Evolutionary conservation across 2,329 filamentous ascomycete species (phyloP), one percentile per base, ranked within the genome.

Genomic region (Sporothrix inflata): DNA sequence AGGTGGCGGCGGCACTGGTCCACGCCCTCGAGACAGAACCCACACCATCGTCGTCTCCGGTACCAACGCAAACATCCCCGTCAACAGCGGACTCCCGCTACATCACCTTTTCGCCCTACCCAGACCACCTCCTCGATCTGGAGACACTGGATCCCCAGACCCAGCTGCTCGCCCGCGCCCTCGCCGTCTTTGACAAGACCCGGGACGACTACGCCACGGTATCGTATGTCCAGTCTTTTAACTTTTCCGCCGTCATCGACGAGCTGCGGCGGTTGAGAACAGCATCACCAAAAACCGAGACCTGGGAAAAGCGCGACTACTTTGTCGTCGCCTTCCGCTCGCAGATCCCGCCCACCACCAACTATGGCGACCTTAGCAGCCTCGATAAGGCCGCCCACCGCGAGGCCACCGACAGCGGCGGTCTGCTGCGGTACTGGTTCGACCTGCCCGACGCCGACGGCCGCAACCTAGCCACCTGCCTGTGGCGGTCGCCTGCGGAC

Each of bases 401-500:
- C 30, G 94, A 97, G 80, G 94, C 94, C 14, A 91, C 90, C 21
- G 86, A 86, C 51, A 92, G 90, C 77, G 94, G 94, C 6, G 94
- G 94, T 0, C 87, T 98, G 78, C 82, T 97, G 78, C 97, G 89
- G 81, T 97, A 98, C 81, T 97, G 94, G 94, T 97, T 97, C 80
- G 93, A 94, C 1, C 85, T 83, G 45, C 90, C 91, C 24, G 89
- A 97, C 82, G 83, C 80, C 57, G 85, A 91, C 69, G 86, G 91
- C 74, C 85, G 89, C 78, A 97, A 97, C 82, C 81, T 98, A 77
- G 94, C 94, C 57, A 97, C 94, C 66, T 94, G 89, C 80, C 79
- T 92, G 73, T 92, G 90, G 89, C 84, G 88, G 75, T 86, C 85
- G 42, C 83, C 85, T 57, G 83, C 87, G 53, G 88, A 91, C 78